These are phyloP conservation scores for Amphichorda felina DNA, from an alignment of 2,329 filamentous ascomycete species.

Conservation along the genomic window DNA sequence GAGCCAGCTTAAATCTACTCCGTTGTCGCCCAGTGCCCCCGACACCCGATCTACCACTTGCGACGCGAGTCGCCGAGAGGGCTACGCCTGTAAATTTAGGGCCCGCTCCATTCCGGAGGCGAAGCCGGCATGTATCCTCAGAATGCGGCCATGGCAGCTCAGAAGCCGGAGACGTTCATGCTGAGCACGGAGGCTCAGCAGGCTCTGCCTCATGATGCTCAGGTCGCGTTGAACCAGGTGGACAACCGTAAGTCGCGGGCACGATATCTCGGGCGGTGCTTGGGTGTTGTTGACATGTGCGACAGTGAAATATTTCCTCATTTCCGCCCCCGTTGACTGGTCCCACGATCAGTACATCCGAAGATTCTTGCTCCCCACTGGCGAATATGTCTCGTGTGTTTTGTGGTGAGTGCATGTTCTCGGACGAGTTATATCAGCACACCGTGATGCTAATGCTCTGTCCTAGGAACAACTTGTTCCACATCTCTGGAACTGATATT, in stretches of 20 bases:
- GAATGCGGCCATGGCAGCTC: slow-evolving; percentile 78
- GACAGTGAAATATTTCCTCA: slow-evolving; percentile 97
- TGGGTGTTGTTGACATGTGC: slow-evolving; percentile 6
- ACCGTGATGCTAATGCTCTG: slow-evolving; percentile 4
- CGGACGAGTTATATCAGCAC: too few species aligned
- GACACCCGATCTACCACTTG: neutral
- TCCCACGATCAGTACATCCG: slow-evolving; percentile 92
- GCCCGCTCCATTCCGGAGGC: neutral
- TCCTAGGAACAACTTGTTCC: slow-evolving; percentile 80
- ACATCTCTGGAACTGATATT: slow-evolving; percentile 98
- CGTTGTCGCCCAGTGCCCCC: too few species aligned
- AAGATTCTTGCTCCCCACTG: slow-evolving; percentile 87
- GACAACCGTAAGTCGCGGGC: slow-evolving; percentile 66
- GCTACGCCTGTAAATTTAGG: too few species aligned
- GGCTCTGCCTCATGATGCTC: slow-evolving; percentile 87
- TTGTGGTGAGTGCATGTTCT: slow-evolving; percentile 47
- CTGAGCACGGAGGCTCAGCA: slow-evolving; percentile 95
- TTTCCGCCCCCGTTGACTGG: slow-evolving; percentile 97
- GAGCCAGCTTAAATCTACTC: neutral
- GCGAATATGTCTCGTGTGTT: slow-evolving; percentile 97
- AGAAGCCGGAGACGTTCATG: slow-evolving; percentile 96
- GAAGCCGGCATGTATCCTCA: slow-evolving; percentile 61
- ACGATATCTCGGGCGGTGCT: neutral
- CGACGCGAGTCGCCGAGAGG: too few species aligned
- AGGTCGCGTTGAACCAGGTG: slow-evolving; percentile 95